phyloP scores from a whole-genome alignment of 176 grass and related monocot species.

The Elymus sibiricus region DNA sequence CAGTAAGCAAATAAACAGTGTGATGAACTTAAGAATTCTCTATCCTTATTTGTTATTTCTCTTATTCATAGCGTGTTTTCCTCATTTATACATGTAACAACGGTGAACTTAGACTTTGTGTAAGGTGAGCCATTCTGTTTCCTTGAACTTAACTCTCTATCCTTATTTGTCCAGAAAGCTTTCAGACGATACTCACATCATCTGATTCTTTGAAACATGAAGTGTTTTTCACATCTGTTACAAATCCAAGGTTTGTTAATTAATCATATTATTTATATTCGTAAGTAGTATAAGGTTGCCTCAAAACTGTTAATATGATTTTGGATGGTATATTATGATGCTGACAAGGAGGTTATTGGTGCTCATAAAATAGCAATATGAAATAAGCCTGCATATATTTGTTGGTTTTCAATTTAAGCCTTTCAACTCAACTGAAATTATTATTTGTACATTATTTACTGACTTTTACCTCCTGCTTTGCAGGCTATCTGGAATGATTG shows the following conservation, averaged over 20 bases:
- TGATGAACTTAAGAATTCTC: too few species aligned
- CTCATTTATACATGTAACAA: too few species aligned
- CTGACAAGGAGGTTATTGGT: background rate
- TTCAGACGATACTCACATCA: slow-evolving; percentile 16
- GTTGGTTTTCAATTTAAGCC: background rate
- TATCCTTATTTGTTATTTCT: too few species aligned
- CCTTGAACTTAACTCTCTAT: too few species aligned
- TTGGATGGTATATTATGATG: background rate
- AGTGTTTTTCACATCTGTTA: too few species aligned
- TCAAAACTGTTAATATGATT: background rate
- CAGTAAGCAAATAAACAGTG: too few species aligned
- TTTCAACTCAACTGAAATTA: background rate
- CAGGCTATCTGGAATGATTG: background rate
- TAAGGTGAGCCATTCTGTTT: too few species aligned
- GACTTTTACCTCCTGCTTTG: slow-evolving; percentile 26
- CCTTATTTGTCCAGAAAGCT: background rate
- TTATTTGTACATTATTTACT: background rate
- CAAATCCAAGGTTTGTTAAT: too few species aligned
- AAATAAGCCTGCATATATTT: background rate
- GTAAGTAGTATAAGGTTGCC: background rate
- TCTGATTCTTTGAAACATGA: background rate
- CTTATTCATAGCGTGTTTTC: too few species aligned
- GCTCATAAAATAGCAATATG: too few species aligned
- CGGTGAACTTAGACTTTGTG: too few species aligned
- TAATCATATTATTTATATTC: too few species aligned